Base-by-base conservation (phyloP, 2,329 filamentous ascomycete species). In the Trichoderma arundinaceum region DNA sequence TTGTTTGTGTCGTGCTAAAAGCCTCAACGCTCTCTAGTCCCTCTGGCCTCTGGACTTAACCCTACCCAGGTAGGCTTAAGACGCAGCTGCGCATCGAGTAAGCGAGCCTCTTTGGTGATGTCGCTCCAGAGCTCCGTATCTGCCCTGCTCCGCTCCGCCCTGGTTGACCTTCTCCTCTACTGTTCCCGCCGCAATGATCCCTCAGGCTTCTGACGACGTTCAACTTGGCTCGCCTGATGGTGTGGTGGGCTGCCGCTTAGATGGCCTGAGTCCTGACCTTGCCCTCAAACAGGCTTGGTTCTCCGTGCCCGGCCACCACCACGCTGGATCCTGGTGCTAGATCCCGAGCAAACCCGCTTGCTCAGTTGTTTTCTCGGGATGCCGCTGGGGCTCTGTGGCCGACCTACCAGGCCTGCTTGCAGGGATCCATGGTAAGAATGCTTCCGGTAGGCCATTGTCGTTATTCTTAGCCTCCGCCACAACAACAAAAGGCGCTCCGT, bases 331-430 rank as follows among this genome's bases (percentile, higher is more conserved):
- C 63, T 38, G 32, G 41, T 53, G 59, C 65, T 64, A 57, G 65
- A 64, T 66, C 59, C 65, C 65, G 65, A 66, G 51, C 59, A 64
- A 64, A 66, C 65, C 65, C 65, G 65, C 59, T 28, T 49, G 32
- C 39, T 65, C 56, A 60, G 35, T 57, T 39, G 35, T 41, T 65
- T 33, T 43, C 35, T 54, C 51, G 49, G 60, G 49, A 60, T 49
- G 46, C 43, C 43, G 32, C 33, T 60, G 57, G 32, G 33, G 28
- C 60, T 64, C 51, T 51, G 49, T 39, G 44, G 51, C 44, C 35
- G 58, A 46, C 28, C 22, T 53, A 28, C 62, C 43, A 54, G 58
- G 56, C 35, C 33, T 12, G 22, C 13, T 32, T 44, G 46, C 61
- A 64, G 61, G 61, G 61, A 56, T 49, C 32, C 10, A 49, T 61